phyloP scores from a whole-genome alignment of 257 asterid genomes.

The Nicotiana tabacum region DNA sequence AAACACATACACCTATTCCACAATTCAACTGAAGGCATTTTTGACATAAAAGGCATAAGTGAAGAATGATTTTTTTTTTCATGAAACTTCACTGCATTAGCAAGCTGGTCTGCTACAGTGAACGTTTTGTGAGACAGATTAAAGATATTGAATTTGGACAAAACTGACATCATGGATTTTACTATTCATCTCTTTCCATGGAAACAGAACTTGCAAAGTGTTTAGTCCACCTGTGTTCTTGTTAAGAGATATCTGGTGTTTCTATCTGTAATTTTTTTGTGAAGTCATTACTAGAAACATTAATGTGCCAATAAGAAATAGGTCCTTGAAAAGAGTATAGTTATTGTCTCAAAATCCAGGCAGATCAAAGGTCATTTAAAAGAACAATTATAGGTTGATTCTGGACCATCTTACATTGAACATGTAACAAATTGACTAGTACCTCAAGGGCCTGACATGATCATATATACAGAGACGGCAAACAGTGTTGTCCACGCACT shows the following conservation, averaged over 20 bases:
- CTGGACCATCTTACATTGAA: background rate
- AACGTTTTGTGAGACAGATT: background rate
- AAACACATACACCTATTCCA: too few relatives aligned
- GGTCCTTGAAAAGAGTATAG: background rate
- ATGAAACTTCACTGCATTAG: too few relatives aligned
- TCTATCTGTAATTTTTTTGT: background rate
- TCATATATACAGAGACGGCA: too few relatives aligned
- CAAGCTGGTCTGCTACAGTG: background rate
- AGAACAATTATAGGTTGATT: background rate
- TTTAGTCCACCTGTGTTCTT: background rate
- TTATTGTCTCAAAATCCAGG: background rate
- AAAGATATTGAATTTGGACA: background rate
- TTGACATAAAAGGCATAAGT: too few relatives aligned
- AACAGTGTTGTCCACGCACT: background rate
- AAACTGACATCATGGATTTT: background rate
- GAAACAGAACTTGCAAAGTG: background rate
- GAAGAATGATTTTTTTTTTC: too few relatives aligned
- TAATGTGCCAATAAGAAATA: background rate
- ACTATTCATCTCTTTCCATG: background rate
- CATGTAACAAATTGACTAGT: background rate
- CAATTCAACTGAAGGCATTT: too few relatives aligned
- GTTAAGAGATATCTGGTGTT: background rate
- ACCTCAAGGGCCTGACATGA: background rate
- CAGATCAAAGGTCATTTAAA: background rate
- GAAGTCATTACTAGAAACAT: background rate